Base-by-base conservation (phyloP, 1,284 basidiomycete genomes). In the Ustilago sp. region DNA sequence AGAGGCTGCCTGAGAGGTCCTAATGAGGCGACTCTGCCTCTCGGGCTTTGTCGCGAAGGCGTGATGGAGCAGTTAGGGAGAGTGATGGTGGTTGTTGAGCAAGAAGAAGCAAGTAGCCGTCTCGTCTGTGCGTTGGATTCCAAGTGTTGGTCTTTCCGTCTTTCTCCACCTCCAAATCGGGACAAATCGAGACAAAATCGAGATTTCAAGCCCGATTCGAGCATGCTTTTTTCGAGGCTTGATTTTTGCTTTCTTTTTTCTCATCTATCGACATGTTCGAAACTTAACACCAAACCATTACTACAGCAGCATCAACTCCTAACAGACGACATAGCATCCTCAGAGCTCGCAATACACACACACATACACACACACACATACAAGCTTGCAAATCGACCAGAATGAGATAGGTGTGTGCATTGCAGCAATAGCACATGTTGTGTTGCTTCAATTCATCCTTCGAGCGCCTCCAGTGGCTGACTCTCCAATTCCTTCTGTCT, bases 401-500 rank as follows among this genome's bases (percentile, higher is more conserved):
- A 19, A 34, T 51, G 48, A 28, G 48, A 28, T 50, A 28, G 6
- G 11, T 31, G 48, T 34, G 15, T 53, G 7, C 6, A 38, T 53
- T 53, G 52, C 52, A 41, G 54, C 31, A 23, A 45, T 57, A 41
- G 8, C 31, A 50, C 48, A 50, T 19, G 38, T 28, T 36, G 12
- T 35, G 17, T 17, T 7, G 17, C n/a, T 50, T 47, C 8, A 28
- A 35, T 48, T 31, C 28, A 50, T 31, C 12, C 48, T 7, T 31
- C 13, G n/a, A 68, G 52, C 66, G 68, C 66, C 23, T 75, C 73
- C 41, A 71, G 39, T 4, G 74, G 74, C 41, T 76, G 74, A 32
- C 68, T n/a, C 39, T 76, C 68, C 36, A 76, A 55, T 53, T 68
- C 61, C 56, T 60, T 70, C 52, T 63, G 61, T 13, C 74, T 54